Conservation (phyloP, 2,329 filamentous ascomycete genomes). For the Madurella mycetomatis region DNA sequence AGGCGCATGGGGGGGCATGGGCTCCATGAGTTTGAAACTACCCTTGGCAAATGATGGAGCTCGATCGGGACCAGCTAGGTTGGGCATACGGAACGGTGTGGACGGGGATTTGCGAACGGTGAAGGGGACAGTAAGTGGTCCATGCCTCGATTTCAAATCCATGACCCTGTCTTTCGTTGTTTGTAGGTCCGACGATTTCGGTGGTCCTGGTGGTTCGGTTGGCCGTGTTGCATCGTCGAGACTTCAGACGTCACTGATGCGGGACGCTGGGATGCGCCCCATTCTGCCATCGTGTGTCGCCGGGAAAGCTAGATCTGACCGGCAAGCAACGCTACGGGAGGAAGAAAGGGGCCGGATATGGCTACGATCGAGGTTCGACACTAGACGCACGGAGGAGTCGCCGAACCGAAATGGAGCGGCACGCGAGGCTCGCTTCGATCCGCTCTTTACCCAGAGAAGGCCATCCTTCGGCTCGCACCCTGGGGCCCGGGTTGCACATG, state of each 20-base stretch:
- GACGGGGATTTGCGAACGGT: constrained; percentile 20
- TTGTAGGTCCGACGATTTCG: constrained; percentile 17
- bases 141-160: constrained; percentile 19
- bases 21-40: constrained; percentile 19
- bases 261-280: constrained; percentile 12
- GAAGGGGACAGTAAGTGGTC: constrained; percentile 16
- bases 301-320: constrained; percentile 14
- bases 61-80: constrained; percentile 13
- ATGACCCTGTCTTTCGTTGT: constrained; percentile 9
- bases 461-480: constrained; percentile 18
- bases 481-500: constrained; percentile 19
- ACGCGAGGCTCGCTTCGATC: constrained; percentile 24
- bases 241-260: constrained; percentile 11
- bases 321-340: constrained; percentile 17
- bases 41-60: constrained; percentile 12
- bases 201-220: constrained; percentile 14
- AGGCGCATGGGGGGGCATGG: constrained; percentile 8
- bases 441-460: constrained; percentile 18
- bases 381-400: constrained; percentile 14
- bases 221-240: constrained; percentile 1
- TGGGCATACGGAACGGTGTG: constrained; percentile 2
- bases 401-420: constrained; percentile 13
- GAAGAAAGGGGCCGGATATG: background rate
- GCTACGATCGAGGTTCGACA: background rate
- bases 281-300: constrained; percentile 20